These are phyloP conservation scores for Vitis amurensis DNA, from an alignment of 164 flowering plant species.

Conservation along the genomic window DNA sequence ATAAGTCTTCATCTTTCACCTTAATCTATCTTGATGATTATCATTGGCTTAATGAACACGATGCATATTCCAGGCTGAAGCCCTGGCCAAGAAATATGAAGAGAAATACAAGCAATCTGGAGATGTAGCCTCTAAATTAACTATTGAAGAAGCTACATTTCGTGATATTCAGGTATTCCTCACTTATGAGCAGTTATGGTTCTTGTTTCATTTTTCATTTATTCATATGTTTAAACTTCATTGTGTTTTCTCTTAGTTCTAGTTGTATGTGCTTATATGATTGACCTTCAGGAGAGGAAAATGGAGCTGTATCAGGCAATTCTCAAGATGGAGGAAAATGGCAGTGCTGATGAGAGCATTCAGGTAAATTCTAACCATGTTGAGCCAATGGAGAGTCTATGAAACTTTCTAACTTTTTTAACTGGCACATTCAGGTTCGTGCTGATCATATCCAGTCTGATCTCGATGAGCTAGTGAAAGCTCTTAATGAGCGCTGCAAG, in stretches of 20 bases:
- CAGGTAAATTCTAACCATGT: slow-evolving; percentile 45
- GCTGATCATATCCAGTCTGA: slow-evolving; percentile 75
- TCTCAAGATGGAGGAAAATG: slow-evolving; percentile 80
- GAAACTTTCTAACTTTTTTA: neutral
- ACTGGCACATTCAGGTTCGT: slow-evolving; percentile 50
- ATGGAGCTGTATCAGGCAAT: slow-evolving; percentile 85
- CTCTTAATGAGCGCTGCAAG: slow-evolving; percentile 90
- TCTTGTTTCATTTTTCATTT: neutral
- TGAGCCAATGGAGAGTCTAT: neutral
- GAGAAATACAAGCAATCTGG: slow-evolving; percentile 90
- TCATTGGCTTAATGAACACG: neutral
- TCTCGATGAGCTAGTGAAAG: slow-evolving; percentile 78
- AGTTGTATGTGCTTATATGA: neutral
- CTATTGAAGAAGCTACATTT: slow-evolving; percentile 89
- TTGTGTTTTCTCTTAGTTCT: neutral
- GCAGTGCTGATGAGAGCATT: slow-evolving; percentile 54
- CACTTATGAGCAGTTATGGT: neutral
- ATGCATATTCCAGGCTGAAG: slow-evolving; percentile 59
- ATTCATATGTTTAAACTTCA: neutral
- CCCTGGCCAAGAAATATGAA: slow-evolving; percentile 83
- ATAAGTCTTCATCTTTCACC: neutral
- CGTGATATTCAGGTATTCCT: slow-evolving; percentile 82
- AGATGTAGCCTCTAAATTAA: slow-evolving; percentile 81
- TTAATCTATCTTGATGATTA: neutral
- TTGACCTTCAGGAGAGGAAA: slow-evolving; percentile 59